Base-by-base conservation (phyloP, 2,329 filamentous ascomycete genomes). In the Myriosclerotinia curreyana region DNA sequence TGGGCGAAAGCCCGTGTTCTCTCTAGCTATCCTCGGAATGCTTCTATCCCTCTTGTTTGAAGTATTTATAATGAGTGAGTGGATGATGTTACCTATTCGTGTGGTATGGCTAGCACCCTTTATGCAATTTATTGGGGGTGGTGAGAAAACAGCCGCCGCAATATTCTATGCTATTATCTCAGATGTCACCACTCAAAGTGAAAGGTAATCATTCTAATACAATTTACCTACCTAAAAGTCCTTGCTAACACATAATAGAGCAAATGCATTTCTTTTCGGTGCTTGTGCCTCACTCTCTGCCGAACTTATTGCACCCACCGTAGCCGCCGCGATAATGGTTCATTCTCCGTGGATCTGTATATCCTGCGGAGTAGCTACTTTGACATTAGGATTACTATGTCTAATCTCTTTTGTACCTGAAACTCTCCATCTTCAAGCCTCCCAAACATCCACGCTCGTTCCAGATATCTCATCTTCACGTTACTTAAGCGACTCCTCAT, bases 251-350 rank as follows among this genome's bases (percentile, higher is more conserved):
- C n/a, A 22, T 8, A 49, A 42, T 48, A 79, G 77, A 66, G 72
- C 77, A 25, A 72, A 76, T 17, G 69, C 68, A 42, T 79, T 79
- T 64, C 72, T 79, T 64, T 67, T 72, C 0, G 68, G 75, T 14
- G 6, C 70, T 70, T 61, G 70, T 28, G 68, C 69, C 2, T 72
- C 70, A 28, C 68, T 78, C 49, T 62, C 74, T 0, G 77, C 75
- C 6, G 74, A 76, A 36, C 65, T 79, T 7, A 63, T 78, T 38
- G 75, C 75, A 3, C 77, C 77, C 0, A 71, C 76, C 1, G 49
- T 79, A 3, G 73, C 77, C 4, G 74, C 75, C 2, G 66, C 70
- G 25, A 70, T 79, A 62, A 78, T 79, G 77, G 60, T 64, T 14
- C 62, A 56, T 50, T 72, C 69, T 22, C 67, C 69, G 5, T 74